Evolutionary conservation across 495 filamentous ascomycete species (phyloP), one percentile per base, ranked within the genome.

Genomic region (Lophiostoma macrostomum): DNA sequence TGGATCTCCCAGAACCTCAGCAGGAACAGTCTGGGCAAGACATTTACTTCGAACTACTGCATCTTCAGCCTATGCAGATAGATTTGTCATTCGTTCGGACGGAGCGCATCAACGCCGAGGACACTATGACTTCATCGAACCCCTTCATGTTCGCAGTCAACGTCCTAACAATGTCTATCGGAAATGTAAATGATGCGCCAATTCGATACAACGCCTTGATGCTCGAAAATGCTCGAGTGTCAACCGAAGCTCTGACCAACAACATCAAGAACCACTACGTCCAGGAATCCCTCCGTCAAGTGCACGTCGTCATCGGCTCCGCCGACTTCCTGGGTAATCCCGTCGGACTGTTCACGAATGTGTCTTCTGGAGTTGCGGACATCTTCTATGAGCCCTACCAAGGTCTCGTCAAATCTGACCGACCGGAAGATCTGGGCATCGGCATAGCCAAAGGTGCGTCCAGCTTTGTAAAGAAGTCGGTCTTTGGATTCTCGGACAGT

Each of bases 371-470:
- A 42, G 87, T 98, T 28, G 88, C 88, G 18, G 93, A 94, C 61
- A 96, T 98, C 62, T 98, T 98, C 75, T 98, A 98, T 71, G 93
- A 97, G 66, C 93, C 93, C 16, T 96, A 96, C 67, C 93, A 98
- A 74, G 93, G 93, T 22, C 78, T 98, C 48, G 91, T 96, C 65
- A 91, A 91, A 84, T 94, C 90, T 0, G 94, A 98, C 64, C 77
- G 85, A 43, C 93, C 93, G 16, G 90, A 96, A 71, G 90, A 97
- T 44, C 80, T 98, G 37, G 93, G 94, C 10, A 75, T 91, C 45
- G 94, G 94, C 12, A 90, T 98, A 58, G 94, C 94, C 11, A 96
- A 96, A 67, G 93, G 93, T 28, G 93, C 94, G 14, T 90, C 88
- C 1, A 94, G 87, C 67, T 97, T 98, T 68, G 86, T 96, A 63